Conservation (phyloP, 495 filamentous ascomycete species). For the Penicillium alfredii region DNA sequence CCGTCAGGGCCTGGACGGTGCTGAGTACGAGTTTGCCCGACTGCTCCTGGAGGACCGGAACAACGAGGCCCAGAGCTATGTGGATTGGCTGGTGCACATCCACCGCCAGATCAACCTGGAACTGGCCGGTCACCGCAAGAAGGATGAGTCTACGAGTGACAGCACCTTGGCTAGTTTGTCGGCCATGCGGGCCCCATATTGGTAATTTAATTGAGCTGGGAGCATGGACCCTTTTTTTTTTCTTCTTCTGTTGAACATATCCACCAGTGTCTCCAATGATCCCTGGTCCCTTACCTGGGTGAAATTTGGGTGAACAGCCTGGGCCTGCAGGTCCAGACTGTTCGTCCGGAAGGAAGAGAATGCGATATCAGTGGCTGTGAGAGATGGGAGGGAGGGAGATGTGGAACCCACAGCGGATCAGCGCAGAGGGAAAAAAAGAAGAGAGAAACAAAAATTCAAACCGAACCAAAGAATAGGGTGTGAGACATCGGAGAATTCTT, state of each 20-base stretch:
- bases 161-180: constrained; percentile 55
- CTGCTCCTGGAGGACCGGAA: constrained; percentile 91
- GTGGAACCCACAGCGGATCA: too few species aligned
- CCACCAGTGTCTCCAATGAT: too few species aligned
- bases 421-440: too few species aligned
- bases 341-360: too few species aligned
- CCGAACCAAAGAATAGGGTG: not conserved
- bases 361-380: not conserved
- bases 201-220: constrained; percentile 42
- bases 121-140: constrained; percentile 71
- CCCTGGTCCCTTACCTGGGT: too few species aligned
- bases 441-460: too few species aligned
- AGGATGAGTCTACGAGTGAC: constrained; percentile 54
- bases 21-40: constrained; percentile 93
- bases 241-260: too few species aligned
- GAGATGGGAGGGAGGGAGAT: too few species aligned
- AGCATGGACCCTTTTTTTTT: too few species aligned
- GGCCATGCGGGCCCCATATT: constrained; percentile 67
- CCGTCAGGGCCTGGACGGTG: constrained; percentile 87
- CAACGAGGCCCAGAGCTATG: constrained; percentile 95
- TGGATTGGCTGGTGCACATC: constrained; percentile 96
- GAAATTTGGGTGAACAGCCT: too few species aligned
- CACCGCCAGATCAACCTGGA: constrained; percentile 90
- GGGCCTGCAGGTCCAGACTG: not conserved
- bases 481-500: not conserved